Evolutionary conservation across 345 rosid genomes (phyloP), one percentile per base, ranked within the genome.

Genomic region (Salix brachista): DNA sequence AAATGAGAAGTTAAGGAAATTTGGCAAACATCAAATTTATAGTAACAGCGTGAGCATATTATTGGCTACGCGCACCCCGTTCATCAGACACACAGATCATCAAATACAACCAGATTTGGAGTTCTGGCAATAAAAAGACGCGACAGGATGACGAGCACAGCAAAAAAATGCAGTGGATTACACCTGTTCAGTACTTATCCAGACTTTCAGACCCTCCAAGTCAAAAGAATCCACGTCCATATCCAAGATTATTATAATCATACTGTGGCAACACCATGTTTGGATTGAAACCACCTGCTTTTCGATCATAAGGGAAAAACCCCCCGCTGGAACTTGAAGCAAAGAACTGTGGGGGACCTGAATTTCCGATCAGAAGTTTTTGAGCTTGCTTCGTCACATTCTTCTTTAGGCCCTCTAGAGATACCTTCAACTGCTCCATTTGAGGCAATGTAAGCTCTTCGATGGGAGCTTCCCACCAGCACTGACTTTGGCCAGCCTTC

Each of bases 401-500:
- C 37, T 74, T 82, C 78, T 73, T 86, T 46, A 90, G 78, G 54
- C 77, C 87, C 74, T 79, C 81, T 36, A 91, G 67, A 0, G 85
- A 75, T 34, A 44, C 14, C 44, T 77, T 82, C 68, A 89, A 61
- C 72, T 80, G 81, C 76, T 73, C 72, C 3, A 90, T 86, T 70
- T 86, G 84, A 5, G 50, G 21, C 18, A 80, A 14, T 12, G 18
- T 69, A 1, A 87, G 80, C 7, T 72, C 78, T 3, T 80, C 85
- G 1, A 79, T 2, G 0, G 87, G 86, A 5, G 77, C 67, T 67
- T 83, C 81, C 94, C 92, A 91, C 91, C 91, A 87, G 18, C 77
- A 79, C 54, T 72, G 76, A 8, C 34, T 37, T 61, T 68, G 72
- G 28, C 65, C 77, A 4, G 76, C 81, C 50, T 79, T 83, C 72